Percentiles rank a stretch among this genome's conserved stretches.
phyloP scores from a whole-genome alignment of 164 flowering plant genomes.

The Macadamia integrifolia region DNA sequence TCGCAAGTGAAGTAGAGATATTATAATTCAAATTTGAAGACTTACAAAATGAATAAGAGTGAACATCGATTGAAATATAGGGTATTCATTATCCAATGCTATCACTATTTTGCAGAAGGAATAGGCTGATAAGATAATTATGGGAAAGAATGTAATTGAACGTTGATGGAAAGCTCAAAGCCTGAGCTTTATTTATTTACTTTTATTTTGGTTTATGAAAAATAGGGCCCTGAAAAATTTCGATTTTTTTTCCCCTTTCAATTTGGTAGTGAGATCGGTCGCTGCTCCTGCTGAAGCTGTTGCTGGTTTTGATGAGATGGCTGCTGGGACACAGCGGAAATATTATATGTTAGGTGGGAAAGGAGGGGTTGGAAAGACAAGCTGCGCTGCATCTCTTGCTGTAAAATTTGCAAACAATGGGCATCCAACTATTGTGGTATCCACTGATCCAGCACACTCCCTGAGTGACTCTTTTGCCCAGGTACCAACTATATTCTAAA shows the following conservation, averaged over 20 bases:
- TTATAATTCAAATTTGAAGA: not conserved
- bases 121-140: not conserved
- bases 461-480: slow-evolving; percentile 97
- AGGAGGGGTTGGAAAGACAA: slow-evolving; percentile 97
- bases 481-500: slow-evolving; percentile 24
- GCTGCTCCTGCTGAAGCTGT: slow-evolving; percentile 63
- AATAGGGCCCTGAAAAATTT: not conserved
- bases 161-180: too few relatives aligned
- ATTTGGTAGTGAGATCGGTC: slow-evolving; percentile 64
- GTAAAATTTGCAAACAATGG: slow-evolving; percentile 86
- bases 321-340: slow-evolving; percentile 56
- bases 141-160: not conserved
- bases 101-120: not conserved
- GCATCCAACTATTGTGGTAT: slow-evolving; percentile 86
- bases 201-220: not conserved
- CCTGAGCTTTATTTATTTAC: too few relatives aligned
- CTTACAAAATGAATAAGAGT: not conserved
- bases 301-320: slow-evolving; percentile 78
- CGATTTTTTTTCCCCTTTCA: not conserved
- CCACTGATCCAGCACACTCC: slow-evolving; percentile 99
- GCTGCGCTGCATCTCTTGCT: slow-evolving; percentile 96
- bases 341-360: slow-evolving; percentile 94
- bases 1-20: not conserved
- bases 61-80: not conserved
- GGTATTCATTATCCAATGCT: not conserved